Evolutionary conservation across 2,329 filamentous ascomycete species (phyloP), one percentile per base, ranked within the genome.

Genomic region (Penicillium sp.): DNA sequence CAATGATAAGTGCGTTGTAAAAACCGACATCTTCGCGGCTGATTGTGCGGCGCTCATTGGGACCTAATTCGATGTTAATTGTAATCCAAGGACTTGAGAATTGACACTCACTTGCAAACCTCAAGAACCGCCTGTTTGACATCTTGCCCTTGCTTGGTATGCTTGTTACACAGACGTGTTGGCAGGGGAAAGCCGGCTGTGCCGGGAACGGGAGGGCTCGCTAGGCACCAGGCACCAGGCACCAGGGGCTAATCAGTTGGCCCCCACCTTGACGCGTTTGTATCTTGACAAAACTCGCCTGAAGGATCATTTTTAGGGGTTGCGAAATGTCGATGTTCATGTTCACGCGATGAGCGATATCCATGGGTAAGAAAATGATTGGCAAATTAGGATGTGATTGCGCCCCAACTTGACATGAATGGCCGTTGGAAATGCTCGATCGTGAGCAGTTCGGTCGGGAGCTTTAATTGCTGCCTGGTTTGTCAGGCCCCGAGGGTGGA

Each of bases 21-120:
- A 72, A 71, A 0, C 70, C 72, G 7, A 77, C 62, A 27, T 70
- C 64, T 54, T 79, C 75, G 29, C 76, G 67, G 14, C 64, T 67
- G 44, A 77, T 76, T 39, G 68, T 75, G 7, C 76, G 71, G 18
- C 64, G 69, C 58, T 79, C 77, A 51, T 72, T 74, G 6, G 70
- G 67, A 43, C 72, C 73, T 77, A 53, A n/a, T 27, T 18, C 36
- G 8, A 24, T 14, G 49, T 60, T 39, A 60, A 27, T 7, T 27
- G 4, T 27, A 7, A 27, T 27, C 24, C 7, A 27, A 5, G 24
- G 24, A 27, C 5, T 27, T 5, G 24, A 27, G 4, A 5, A 1
- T 4, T 7, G 4, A 27, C 24, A 27, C 31, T 34, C 4, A 34
- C 31, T 34, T 34, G 31, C 31, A 14, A 34, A 34, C 10, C 31